Evolutionary conservation across 495 filamentous ascomycete species (phyloP).

Genomic region (Glarea lozoyensis): DNA sequence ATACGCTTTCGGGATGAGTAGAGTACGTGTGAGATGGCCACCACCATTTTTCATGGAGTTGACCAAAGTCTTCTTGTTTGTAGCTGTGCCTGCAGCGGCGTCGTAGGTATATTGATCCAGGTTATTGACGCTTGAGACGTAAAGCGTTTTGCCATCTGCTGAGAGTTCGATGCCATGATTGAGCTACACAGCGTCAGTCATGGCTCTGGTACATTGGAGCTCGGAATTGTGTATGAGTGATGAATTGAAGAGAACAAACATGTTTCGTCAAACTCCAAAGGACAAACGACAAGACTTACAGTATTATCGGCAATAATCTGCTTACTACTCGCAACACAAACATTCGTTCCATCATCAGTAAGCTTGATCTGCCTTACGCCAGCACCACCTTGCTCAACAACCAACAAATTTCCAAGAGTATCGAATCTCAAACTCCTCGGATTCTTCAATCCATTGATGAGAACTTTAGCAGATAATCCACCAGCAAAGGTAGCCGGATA

Average conservation of each 20-base stretch:
- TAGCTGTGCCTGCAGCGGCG: slow-evolving; percentile 28
- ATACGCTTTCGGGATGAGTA: slow-evolving; percentile 40
- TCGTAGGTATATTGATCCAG: slow-evolving; percentile 57
- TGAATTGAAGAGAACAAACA: too few relatives aligned
- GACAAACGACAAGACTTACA: not conserved
- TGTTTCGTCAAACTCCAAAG: too few relatives aligned
- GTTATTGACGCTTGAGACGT: slow-evolving; percentile 44
- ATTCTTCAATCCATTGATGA: slow-evolving; percentile 39
- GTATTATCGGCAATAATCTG: slow-evolving; percentile 24
- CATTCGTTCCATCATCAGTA: slow-evolving; percentile 36
- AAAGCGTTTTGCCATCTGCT: slow-evolving; percentile 50
- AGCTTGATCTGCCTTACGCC: slow-evolving; percentile 47
- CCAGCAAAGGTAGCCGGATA: slow-evolving; percentile 18
- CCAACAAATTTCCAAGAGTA: slow-evolving; percentile 45
- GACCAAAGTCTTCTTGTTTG: slow-evolving; percentile 31
- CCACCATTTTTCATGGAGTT: slow-evolving; percentile 46
- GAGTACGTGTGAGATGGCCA: slow-evolving; percentile 54
- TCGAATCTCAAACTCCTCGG: slow-evolving; percentile 57
- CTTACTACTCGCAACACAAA: slow-evolving; percentile 27
- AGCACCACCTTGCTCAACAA: slow-evolving; percentile 38
- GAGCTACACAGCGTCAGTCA: too few relatives aligned
- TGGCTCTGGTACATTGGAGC: too few relatives aligned
- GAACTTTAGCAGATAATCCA: slow-evolving; percentile 47
- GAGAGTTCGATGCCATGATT: slow-evolving; percentile 62
- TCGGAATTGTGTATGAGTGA: too few relatives aligned